Evolutionary conservation across 371 early-diverging fungal genomes (phyloP).

Genomic region (Funneliformis caledonium): DNA sequence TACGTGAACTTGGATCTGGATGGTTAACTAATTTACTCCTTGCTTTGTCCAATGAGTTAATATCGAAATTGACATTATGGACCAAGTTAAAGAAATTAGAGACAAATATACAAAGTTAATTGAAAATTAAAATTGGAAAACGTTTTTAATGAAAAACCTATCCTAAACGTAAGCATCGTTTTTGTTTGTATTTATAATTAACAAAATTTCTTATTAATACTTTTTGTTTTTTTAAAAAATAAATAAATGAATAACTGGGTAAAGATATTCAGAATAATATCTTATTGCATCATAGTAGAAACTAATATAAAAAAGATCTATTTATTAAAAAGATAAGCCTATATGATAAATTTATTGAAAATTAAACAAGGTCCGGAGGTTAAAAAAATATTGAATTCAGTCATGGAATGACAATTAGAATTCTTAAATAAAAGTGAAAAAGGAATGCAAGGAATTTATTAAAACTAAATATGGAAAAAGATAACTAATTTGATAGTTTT

Average conservation of each 20-base stretch:
- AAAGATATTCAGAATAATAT: constrained; percentile 51
- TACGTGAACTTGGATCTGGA: constrained; percentile 57
- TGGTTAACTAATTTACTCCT: constrained; percentile 72
- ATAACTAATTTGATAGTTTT: not conserved
- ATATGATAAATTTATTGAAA: constrained; percentile 50
- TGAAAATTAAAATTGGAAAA: constrained; percentile 54
- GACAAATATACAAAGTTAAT: constrained; percentile 53
- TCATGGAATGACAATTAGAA: constrained; percentile 80
- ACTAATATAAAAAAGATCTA: too few species aligned
- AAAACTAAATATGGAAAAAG: constrained; percentile 45
- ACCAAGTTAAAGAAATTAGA: constrained; percentile 19
- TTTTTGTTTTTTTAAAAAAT: not conserved
- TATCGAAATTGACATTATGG: constrained; percentile 42
- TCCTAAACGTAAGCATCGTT: constrained; percentile 62
- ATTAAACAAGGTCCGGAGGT: constrained; percentile 71
- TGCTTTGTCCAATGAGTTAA: constrained; percentile 59
- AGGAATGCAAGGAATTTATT: constrained; percentile 58
- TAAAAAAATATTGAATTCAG: constrained; percentile 53
- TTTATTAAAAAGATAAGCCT: too few species aligned
- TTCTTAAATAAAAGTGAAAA: constrained; percentile 64
- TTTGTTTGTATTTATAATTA: not conserved
- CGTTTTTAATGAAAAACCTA: constrained; percentile 63
- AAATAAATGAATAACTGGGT: constrained; percentile 52
- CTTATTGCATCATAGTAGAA: too few species aligned
- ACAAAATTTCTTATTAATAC: constrained; percentile 6